Evolutionary conservation across 257 asterid species (phyloP), one percentile per base, ranked within the genome.

Genomic region (Solanum medicagineum): DNA sequence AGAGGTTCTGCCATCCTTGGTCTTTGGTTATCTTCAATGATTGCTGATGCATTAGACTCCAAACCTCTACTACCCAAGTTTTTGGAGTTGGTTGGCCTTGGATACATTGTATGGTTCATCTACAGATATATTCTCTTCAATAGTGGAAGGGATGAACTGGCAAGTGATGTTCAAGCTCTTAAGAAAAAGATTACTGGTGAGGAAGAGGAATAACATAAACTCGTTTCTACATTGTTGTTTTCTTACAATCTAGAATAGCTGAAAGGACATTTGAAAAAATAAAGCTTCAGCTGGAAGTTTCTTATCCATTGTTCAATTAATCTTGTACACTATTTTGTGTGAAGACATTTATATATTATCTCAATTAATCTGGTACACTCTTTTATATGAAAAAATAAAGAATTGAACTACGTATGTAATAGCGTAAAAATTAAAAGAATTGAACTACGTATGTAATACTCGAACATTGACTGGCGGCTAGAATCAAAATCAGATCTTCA

Each of bases 381-480:
- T 66, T 51, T 51, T 66, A 24, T 70, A 36, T 36, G 51, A 17
- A 69, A 42, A 42, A 42, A 42, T 4, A 42, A 7, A 42, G 45
- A 42, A 42, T 42, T 7, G 45, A 42, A 29, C 3, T 29, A 29
- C 3, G 3, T 29, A 29, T 29, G 32, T 29, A 29, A 29, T 29
- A 29, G 32, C 32, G 2, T 29, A 29, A 29, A 32, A 96, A 69
- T 92, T 91, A 85, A 96, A n/a, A 53, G 7, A 8, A 60, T 42
- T 69, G 26, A 1, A 51, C 36, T 32, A 32, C 36, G 36, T 32
- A 32, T 32, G 36, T 32, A 32, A 32, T 32, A 32, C 36, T 32
- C 36, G 3, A 32, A 32, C 36, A 69, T 69, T 69, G 53, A 36
- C 51, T 36, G 11, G 73, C 45, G 5, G 20, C 20, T 65, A 22